Conservation (phyloP, 768 basidiomycete species). For the Candolleomyces aberdarensis region DNA sequence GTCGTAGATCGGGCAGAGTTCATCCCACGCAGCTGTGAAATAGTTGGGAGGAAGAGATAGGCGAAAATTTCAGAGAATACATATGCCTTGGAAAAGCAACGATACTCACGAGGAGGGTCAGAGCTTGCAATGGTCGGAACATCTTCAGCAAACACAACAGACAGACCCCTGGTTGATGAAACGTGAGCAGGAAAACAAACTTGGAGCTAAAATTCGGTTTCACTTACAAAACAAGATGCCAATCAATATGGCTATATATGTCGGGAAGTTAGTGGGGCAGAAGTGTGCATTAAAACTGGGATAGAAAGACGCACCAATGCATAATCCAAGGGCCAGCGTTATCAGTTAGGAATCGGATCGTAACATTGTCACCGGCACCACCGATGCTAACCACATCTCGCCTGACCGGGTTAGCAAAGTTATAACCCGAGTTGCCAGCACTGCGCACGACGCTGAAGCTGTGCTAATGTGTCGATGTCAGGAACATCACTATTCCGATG, state of each 20-base stretch:
- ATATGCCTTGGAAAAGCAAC: background rate
- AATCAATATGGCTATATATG: conserved; percentile 35
- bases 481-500: no score
- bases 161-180: background rate
- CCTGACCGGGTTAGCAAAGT: conserved; percentile 24
- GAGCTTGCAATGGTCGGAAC: background rate
- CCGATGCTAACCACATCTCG: conserved; percentile 30
- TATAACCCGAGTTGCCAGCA: conserved; percentile 4
- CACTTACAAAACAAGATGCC: conserved; percentile 30
- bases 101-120: background rate
- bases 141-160: background rate
- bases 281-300: conserved; percentile 15
- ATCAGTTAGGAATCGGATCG: conserved; percentile 58
- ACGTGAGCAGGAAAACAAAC: no score
- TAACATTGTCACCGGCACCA: conserved; percentile 26
- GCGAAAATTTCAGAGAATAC: background rate
- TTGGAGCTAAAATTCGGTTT: no score
- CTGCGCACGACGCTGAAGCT: conserved; percentile 21
- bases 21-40: background rate
- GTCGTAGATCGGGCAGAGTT: background rate
- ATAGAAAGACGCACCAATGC: conserved; percentile 34
- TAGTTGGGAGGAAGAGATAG: background rate
- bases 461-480: conserved; percentile 5
- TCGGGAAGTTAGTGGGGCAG: background rate
- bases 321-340: conserved; percentile 41